These are phyloP conservation scores for Diaporthe vaccinii DNA, from an alignment of 2,329 filamentous ascomycete species.

Conservation along the genomic window DNA sequence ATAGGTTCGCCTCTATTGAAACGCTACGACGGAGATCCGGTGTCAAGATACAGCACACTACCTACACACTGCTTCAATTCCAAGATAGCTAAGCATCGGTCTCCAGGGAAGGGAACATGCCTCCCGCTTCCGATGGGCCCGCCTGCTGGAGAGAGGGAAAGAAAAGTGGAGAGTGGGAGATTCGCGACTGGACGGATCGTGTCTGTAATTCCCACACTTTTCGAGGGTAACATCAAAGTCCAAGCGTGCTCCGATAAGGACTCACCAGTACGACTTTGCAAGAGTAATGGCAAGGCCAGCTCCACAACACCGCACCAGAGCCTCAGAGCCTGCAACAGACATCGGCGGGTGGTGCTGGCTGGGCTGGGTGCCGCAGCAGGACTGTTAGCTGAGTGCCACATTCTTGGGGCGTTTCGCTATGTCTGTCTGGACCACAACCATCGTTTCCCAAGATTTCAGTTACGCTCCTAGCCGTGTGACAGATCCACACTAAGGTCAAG, in stretches of 20 bases:
- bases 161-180: not conserved
- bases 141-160: not conserved
- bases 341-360: not conserved
- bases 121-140: not conserved
- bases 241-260: not conserved
- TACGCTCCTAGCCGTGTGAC: constrained; percentile 30
- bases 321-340: constrained; percentile 3
- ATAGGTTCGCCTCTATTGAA: constrained; percentile 22
- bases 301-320: not conserved
- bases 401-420: constrained; percentile 26
- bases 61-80: not conserved
- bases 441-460: constrained; percentile 26
- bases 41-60: not conserved
- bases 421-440: constrained; percentile 11
- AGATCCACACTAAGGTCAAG: constrained; percentile 29
- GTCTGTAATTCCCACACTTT: constrained; percentile 18
- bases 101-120: not conserved
- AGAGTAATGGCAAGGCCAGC: constrained; percentile 11
- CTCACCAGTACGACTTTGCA: constrained; percentile 7
- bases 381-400: constrained; percentile 18
- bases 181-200: constrained; percentile 26
- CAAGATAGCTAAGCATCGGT: constrained; percentile 16
- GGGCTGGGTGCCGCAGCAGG: not conserved
- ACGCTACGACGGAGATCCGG: constrained; percentile 18
- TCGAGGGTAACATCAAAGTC: not conserved